Base-by-base conservation (phyloP, 176 grass and related monocot genomes). In the Alloteropsis semialata region DNA sequence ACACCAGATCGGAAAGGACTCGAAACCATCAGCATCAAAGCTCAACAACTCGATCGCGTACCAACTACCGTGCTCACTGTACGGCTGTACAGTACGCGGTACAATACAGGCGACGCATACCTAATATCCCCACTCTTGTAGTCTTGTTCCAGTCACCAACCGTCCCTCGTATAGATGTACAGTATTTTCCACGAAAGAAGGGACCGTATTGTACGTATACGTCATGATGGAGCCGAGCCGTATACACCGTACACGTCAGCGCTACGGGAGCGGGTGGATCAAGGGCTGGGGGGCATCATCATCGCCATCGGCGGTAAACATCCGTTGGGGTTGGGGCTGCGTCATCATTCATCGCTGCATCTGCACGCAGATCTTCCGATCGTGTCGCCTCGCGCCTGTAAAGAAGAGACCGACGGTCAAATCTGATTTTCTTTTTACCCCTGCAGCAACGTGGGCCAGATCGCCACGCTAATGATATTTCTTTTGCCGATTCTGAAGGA, bases 1-100 rank as follows among this genome's bases (percentile, higher is more conserved):
- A 42, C 39, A 83, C 69, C 14, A 8, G 41, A 21, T 21, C 18
- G 33, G 33, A 61, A 51, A 41, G 30, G 43, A 39, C 58, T 17
- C 11, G 3, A 74, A 74, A 75, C 71, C 51, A 84, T 74, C 70
- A 29, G 54, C n/a, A 61, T 74, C 81, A 53, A 3, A 21, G 54
- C 54, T 57, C 54, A 56, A 53, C 57, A 12, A 14, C 37, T 34
- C 13, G 7, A 54, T 18, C 51, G 7, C n/a, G 51, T 22, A 55
- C 49, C 21, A 7, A 16, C 44, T 11, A 5, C 5, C 19, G 36
- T 41, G 64, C 19, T 67, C 11, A 3, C 21, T 24, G 38, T 61
- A 61, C 58, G 27, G 12, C n/a, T n/a, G n/a, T n/a, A 5, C 28
- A 30, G 58, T 42, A 42, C 65, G 13, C 16, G 10, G 66, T 27